Evolutionary conservation across 495 filamentous ascomycete species (phyloP), one percentile per base, ranked within the genome.

Genomic region (Hypoxylon crocopeplum): DNA sequence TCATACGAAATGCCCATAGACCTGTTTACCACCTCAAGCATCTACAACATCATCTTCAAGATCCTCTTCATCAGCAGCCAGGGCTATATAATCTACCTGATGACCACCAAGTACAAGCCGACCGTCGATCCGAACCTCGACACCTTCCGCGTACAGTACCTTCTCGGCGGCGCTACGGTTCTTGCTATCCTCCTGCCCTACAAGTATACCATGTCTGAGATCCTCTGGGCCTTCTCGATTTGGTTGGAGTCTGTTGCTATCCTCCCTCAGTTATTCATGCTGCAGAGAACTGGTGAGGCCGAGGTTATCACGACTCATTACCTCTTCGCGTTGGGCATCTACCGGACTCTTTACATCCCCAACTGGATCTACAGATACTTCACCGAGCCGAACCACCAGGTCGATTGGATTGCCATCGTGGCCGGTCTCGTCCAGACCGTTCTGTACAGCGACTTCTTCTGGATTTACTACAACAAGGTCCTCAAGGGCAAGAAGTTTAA

Each of bases 251-350:
- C 88, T 1, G 94, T 98, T 6, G 94, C 94, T 13, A 97, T 98
- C 67, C 84, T 98, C 30, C 94, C 94, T 10, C 94, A 98, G 75
- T 82, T 98, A 13, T 98, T 98, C 74, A 93, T 98, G 90, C 79
- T 98, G 45, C 94, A 98, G 76, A 85, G 94, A 54, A 98, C 94
- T 0, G 95, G 94, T 51, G 94, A 97, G 74, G 95, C 94, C 20
- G 94, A 98, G 77, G 96, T 93, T 13, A 98, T 98, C 67, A 98
- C 94, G 5, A 94, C 92, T 10, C 93, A 98, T 73, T 98, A 98
- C 72, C 81, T 98, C n/a, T 93, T 93, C 71, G 92, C 94, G n/a
- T 78, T 98, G 40, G 94, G 94, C 2, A 66, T 86, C 39, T 98
- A 98, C 77, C 79, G 94, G 33, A 91, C 92, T 5, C 82, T 98